Evolutionary conservation across 78 protist genomes (phyloP), one percentile per base, ranked within the genome.

Genomic region (Chrysochromulina parva): DNA sequence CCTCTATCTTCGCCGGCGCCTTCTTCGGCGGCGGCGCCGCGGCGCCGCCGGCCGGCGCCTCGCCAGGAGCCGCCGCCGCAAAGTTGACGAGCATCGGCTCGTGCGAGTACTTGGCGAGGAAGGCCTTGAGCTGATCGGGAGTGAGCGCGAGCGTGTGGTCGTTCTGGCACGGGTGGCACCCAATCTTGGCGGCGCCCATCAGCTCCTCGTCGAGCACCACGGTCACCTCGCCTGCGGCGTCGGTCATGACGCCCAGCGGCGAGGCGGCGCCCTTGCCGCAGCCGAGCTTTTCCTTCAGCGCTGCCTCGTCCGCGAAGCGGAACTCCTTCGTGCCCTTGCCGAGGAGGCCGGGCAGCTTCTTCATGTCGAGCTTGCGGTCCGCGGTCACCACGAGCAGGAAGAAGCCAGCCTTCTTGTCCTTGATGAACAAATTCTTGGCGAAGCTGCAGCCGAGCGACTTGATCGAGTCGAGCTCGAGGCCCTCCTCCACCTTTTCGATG

Each of bases 241-340:
- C 85, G n/a, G 48, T 76, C 59, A 50, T 17, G 11, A 76, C 59
- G 38, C 59, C 85, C 28, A 76, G 85, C 24, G 85, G 85, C 85
- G 85, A 50, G 59, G 52, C 59, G 11, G 85, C 5, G 55, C 85
- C 85, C n/a, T 76, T 55, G 16, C 3, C 59, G 13, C 48, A 55
- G 59, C 85, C 55, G n/a, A 76, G 85, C 59, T 19, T 71, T 19
- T 71, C 80, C 80, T 7, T 71, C 26, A 71, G 47, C 16, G 6
- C 7, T 6, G 38, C 52, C 28, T 4, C 53, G 28, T 24, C 38
- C 5, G 80, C 80, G 55, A 71, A 38, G 52, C 80, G 80, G 80
- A 71, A 71, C 17, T 71, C 17, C n/a, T 3, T 52, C 20, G 55
- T 4, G 47, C 52, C 20, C 16, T 9, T 13, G 80, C 80, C 80